A percentile compares a stretch with the other conserved stretches of the same genome.
These are phyloP conservation scores for Chlorella sp. DNA, from an alignment of 139 green algal species.

Conservation along the genomic window DNA sequence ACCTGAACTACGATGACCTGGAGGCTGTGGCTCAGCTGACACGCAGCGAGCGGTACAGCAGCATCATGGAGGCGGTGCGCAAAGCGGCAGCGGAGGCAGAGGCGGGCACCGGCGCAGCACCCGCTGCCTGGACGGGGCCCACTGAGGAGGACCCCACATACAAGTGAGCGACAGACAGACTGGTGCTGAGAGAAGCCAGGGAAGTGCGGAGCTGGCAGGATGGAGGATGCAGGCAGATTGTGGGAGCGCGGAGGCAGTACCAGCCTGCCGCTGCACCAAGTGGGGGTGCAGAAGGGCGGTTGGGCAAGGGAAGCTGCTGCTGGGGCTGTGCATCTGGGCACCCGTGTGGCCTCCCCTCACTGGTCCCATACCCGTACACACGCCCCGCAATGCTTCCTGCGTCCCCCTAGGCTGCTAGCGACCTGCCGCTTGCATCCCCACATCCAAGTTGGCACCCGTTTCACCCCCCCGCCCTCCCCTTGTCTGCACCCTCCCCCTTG, in stretches of 20 bases:
- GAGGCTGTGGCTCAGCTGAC: conserved; percentile 75
- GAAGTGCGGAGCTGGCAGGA: too few species aligned
- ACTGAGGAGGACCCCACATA: conserved; percentile 83
- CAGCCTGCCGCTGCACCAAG: too few species aligned
- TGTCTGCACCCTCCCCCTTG: neutral
- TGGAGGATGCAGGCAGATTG: too few species aligned
- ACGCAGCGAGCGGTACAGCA: conserved; percentile 52
- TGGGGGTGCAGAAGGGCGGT: too few species aligned
- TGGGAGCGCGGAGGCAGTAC: too few species aligned
- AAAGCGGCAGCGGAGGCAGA: conserved; percentile 42
- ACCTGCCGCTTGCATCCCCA: conserved; percentile 66
- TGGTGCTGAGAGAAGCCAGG: too few species aligned
- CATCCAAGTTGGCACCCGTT: too few species aligned
- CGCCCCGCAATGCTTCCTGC: too few species aligned
- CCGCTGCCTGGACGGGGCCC: conserved; percentile 43
- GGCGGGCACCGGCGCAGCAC: neutral
- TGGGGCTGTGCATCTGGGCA: neutral
- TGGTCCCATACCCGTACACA: too few species aligned
- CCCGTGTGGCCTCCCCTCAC: too few species aligned
- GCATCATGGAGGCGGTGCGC: conserved; percentile 58
- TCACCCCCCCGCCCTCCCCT: too few species aligned
- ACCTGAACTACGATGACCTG: conserved; percentile 82
- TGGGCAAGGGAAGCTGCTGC: neutral
- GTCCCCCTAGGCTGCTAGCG: conserved; percentile 81
- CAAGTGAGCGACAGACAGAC: conserved; percentile 51